phyloP scores from a whole-genome alignment of 768 basidiomycete species.

The Phanerochaete carnosa region DNA sequence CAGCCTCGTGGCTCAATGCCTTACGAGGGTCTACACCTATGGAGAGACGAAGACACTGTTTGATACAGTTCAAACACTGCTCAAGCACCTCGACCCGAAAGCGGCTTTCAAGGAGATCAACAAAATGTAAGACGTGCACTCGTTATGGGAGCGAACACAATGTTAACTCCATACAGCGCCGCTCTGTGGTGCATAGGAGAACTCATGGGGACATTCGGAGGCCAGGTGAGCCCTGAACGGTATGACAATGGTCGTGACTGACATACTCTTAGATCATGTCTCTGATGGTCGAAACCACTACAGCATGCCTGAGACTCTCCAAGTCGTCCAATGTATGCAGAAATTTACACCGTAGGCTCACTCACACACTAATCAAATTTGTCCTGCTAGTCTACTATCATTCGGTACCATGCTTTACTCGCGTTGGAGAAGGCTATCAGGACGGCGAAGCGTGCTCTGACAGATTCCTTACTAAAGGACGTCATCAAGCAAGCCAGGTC shows the following conservation, averaged over 20 bases:
- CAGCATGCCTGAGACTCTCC: constrained; percentile 61
- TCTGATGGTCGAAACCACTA: constrained; percentile 81
- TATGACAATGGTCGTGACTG: neutral
- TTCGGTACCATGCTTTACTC: constrained; percentile 77
- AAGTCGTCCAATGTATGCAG: constrained; percentile 73
- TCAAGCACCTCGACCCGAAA: constrained; percentile 76
- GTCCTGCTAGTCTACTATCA: constrained; percentile 59
- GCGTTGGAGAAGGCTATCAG: constrained; percentile 77
- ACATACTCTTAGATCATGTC: constrained; percentile 79
- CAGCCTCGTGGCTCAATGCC: constrained; percentile 73
- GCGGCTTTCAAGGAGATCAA: constrained; percentile 55
- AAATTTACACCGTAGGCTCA: neutral
- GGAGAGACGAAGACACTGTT: constrained; percentile 85
- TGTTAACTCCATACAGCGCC: constrained; percentile 45
- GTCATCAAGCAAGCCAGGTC: constrained; percentile 79
- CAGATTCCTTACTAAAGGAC: constrained; percentile 76
- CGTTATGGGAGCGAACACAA: neutral
- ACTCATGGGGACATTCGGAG: constrained; percentile 79
- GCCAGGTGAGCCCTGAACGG: constrained; percentile 58
- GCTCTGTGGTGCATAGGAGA: constrained; percentile 87
- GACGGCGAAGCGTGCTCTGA: constrained; percentile 79
- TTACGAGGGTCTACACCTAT: constrained; percentile 68
- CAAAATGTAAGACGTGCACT: constrained; percentile 54
- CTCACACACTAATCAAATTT: neutral
- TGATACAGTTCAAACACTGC: constrained; percentile 76